Conservation (phyloP, 805 yeast genomes). For the Kodamaea laetipori region DNA sequence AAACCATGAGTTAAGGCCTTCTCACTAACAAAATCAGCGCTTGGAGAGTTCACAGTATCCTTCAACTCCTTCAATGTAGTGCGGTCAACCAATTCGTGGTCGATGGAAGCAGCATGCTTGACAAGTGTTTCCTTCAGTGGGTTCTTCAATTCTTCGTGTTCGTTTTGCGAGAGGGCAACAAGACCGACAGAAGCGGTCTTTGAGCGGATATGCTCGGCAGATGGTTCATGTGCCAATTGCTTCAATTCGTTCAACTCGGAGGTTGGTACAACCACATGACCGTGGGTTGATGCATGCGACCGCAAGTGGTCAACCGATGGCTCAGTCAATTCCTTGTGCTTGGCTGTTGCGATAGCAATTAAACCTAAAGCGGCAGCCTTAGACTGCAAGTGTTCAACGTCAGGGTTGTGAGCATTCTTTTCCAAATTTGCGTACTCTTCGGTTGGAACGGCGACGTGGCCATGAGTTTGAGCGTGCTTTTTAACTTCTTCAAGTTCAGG, state of each 20-base stretch:
- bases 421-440: slow-evolving; percentile 12
- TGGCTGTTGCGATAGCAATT: slow-evolving; percentile 12
- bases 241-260: slow-evolving; percentile 4
- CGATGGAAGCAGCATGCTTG: slow-evolving; percentile 12
- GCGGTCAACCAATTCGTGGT: slow-evolving; percentile 17
- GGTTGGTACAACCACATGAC: slow-evolving; percentile 11
- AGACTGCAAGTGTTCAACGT: slow-evolving; percentile 16
- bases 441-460: slow-evolving; percentile 9
- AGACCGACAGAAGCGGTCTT: slow-evolving; percentile 7
- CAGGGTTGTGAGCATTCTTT: slow-evolving; percentile 19
- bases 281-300: slow-evolving; percentile 12
- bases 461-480: slow-evolving; percentile 18
- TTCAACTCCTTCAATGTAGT: slow-evolving; percentile 14
- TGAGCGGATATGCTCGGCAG: slow-evolving; percentile 10
- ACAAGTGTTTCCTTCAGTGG: slow-evolving; percentile 14
- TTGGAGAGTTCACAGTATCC: slow-evolving; percentile 21
- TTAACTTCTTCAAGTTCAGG: slow-evolving; percentile 20
- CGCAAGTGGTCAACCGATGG: slow-evolving; percentile 14
- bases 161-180: slow-evolving; percentile 17
- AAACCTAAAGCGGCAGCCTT: slow-evolving; percentile 18
- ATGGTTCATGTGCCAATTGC: slow-evolving; percentile 15
- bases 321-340: slow-evolving; percentile 10
- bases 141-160: slow-evolving; percentile 16
- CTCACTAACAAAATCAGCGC: slow-evolving; percentile 13
- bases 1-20: slow-evolving; percentile 16